Base-by-base conservation (phyloP, 108 stramenopile species). In the Mediolabrus comicus region DNA sequence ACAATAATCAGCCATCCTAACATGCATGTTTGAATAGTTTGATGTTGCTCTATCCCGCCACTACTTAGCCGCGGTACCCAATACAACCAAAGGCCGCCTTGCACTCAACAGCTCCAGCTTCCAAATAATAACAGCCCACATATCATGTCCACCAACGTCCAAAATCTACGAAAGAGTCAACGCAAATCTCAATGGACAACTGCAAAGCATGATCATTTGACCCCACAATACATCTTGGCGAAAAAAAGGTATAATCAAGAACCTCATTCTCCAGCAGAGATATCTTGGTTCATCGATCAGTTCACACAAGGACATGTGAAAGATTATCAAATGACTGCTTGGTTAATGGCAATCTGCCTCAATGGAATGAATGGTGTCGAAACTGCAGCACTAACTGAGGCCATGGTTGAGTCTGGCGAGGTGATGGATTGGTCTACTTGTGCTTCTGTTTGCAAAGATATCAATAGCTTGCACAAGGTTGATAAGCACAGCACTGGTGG, bases 251-350 rank as follows among this genome's bases (percentile, higher is more conserved):
- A 53, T 38, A 80, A 85, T 53, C 33, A 59, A 10, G 53, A 78
- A 36, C 74, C 79, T 2, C 83, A 90, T 62, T 77, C 86, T 14
- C 68, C 79, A 28, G 77, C 78, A 29, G 89, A 90, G 53, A 53
- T 90, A 9, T 11, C 74, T 53, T 69, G 69, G 69, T 87, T 80
- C 61, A 83, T 87, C 9, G 46, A 69, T 3, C 58, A 59, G 49
- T 87, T 84, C 60, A 61, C 53, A 22, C 24, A 36, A 13, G 86
- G 83, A 6, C 56, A 81, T 16, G 75, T 95, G 16, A 87, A 87
- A 13, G 89, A 92, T 25, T 95, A 95, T 67, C 94, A 95, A 83
- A 90, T 95, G 91, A 62, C 87, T 13, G 90, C 94, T 9, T 91
- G 91, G 87, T 81, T 95, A 39, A 95, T 95, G 94, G 89, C 94